phyloP scores from a whole-genome alignment of 2,329 filamentous ascomycete genomes.

The Hypoxylon sp. region DNA sequence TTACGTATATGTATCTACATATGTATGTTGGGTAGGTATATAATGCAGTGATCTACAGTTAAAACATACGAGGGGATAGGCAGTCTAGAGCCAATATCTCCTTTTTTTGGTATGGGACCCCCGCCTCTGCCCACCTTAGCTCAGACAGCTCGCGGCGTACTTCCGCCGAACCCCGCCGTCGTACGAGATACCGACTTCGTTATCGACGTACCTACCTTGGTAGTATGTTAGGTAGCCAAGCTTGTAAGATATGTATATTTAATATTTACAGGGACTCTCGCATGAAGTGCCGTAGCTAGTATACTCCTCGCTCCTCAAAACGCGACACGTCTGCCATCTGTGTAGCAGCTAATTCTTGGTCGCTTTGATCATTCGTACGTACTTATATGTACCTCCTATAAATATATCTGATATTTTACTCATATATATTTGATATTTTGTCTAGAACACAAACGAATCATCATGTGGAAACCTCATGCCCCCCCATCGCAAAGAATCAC shows the following conservation, averaged over 20 bases:
- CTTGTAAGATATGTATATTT: neutral
- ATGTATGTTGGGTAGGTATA: neutral
- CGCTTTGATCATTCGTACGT: neutral
- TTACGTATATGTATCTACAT: neutral
- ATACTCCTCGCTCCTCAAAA: neutral
- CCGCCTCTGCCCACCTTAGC: slow-evolving; percentile 13
- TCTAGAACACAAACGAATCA: neutral
- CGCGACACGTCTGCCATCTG: neutral
- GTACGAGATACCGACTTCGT: slow-evolving; percentile 6
- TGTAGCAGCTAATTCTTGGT: neutral
- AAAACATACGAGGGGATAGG: slow-evolving; percentile 6
- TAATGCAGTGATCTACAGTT: slow-evolving; percentile 3
- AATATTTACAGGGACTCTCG: neutral
- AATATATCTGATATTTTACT: neutral
- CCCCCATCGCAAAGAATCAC: slow-evolving; percentile 26
- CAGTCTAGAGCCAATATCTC: neutral
- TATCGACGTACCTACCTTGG: neutral
- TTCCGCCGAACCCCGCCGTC: slow-evolving; percentile 19
- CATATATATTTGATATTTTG: neutral
- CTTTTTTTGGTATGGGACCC: neutral
- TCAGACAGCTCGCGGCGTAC: slow-evolving; percentile 13
- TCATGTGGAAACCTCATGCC: slow-evolving; percentile 35
- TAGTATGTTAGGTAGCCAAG: neutral
- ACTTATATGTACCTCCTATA: too few relatives aligned
- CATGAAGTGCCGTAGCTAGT: neutral